Evolutionary conservation across 441 rosid genomes (phyloP), one percentile per base, ranked within the genome.

Genomic region (Erysimum pusillum): DNA sequence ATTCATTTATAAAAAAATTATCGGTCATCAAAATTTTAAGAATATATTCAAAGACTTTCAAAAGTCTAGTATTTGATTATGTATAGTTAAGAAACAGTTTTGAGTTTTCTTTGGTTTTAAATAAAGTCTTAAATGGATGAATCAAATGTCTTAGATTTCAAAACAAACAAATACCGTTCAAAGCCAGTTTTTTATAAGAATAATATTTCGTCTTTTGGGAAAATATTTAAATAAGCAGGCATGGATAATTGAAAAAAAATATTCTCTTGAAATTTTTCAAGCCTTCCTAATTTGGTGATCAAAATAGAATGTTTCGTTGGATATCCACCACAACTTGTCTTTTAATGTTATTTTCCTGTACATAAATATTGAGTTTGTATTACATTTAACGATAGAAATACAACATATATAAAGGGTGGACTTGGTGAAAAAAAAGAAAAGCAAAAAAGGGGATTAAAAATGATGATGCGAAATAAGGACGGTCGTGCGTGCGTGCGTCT

Each of bases 401-500:
- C 32, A 52, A 28, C 41, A 44, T 73, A 46, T 58, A 69, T 48
- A 4, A 22, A 39, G 34, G 28, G 63, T 53, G 54, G 49, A 65
- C 49, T 44, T 59, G 5, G 63, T 18, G 48, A 48, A 6, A 14
- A 18, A 35, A 57, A 36, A 17, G 8, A 41, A 65, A 72, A 20
- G 9, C 1, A 18, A 17, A 71, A 71, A 52, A 9, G 14, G 52
- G 20, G 12, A 34, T 53, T 20, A 22, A 42, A 51, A 41, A 65
- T 44, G 61, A 77, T 66, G 64, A 48, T 48, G 31, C 67, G 52
- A 52, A 61, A 53, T 59, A 66, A 60, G 28, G 58, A 53, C 52
- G 69, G 60, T 73, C 70, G 81, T 78, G 81, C 78, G 76, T 70
- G 76, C 71, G 77, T 71, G 80, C 53, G 77, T 72, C 35, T 66